A percentile compares a stretch with the other conserved stretches of the same genome.
These are phyloP conservation scores for Leavenworthia alabamica DNA, from an alignment of 345 rosid genomes.

Conservation along the genomic window DNA sequence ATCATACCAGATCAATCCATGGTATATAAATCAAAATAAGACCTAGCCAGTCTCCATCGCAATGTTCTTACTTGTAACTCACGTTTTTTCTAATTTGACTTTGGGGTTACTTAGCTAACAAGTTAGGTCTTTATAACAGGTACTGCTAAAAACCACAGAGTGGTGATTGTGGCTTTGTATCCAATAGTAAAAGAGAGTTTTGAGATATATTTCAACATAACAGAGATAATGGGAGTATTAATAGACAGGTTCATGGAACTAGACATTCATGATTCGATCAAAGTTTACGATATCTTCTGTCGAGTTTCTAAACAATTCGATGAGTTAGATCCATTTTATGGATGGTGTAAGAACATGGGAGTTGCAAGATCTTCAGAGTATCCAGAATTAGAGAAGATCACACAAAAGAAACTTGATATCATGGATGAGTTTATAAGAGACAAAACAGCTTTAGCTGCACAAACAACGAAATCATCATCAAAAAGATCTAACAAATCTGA, in stretches of 20 bases:
- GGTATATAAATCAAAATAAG: neutral
- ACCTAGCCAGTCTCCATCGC: neutral
- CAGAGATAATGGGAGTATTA: conserved; percentile 49
- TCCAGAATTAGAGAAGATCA: conserved; percentile 67
- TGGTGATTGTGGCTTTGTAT: conserved; percentile 67
- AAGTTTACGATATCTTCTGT: conserved; percentile 54
- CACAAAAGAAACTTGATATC: conserved; percentile 68
- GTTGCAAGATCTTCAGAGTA: conserved; percentile 67
- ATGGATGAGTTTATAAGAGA: conserved; percentile 77
- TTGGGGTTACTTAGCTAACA: neutral
- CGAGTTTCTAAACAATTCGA: conserved; percentile 55
- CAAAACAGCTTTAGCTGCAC: conserved; percentile 45
- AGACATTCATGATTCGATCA: conserved; percentile 52
- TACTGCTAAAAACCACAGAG: conserved; percentile 49
- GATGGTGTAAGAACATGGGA: conserved; percentile 64
- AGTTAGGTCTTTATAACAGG: conserved; percentile 36
- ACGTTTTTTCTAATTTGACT: neutral
- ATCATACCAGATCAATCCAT: too few species aligned
- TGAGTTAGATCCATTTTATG: conserved; percentile 53
- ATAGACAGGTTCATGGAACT: conserved; percentile 70
- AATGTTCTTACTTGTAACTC: neutral
- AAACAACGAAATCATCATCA: conserved; percentile 11
- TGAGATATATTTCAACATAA: conserved; percentile 53
- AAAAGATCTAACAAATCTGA: conserved; percentile 7
- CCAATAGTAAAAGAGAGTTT: conserved; percentile 72